Conservation (phyloP, 495 filamentous ascomycete species). For the Beverwykella pulmonaria region DNA sequence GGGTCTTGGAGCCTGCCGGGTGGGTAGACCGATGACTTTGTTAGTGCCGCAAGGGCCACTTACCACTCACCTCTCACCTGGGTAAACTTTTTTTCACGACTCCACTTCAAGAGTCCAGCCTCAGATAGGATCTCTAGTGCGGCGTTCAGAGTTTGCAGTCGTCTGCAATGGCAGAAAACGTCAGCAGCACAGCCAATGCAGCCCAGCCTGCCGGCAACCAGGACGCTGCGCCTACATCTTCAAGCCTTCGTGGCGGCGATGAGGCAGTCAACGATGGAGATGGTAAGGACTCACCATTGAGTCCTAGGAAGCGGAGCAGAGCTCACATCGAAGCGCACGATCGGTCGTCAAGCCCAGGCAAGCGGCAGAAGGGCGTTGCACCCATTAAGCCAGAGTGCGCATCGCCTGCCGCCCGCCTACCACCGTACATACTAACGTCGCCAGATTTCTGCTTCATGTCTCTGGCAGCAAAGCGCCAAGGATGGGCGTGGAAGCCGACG, state of each 20-base stretch:
- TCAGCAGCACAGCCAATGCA: neutral
- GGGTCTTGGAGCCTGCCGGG: no score
- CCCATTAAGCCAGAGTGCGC: constrained; percentile 83
- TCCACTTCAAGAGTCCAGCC: no score
- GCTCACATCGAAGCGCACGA: constrained; percentile 1
- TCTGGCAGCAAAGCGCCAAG: constrained; percentile 3
- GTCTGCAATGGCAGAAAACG: constrained; percentile 8
- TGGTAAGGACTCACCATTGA: constrained; percentile 6
- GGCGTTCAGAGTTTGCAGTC: neutral
- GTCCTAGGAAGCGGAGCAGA: constrained; percentile 13
- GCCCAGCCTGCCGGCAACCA: neutral
- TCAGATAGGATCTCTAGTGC: neutral
- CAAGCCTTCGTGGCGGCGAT: neutral
- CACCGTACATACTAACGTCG: constrained; percentile 10
- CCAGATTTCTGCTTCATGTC: constrained; percentile 24
- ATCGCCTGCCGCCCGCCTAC: neutral
- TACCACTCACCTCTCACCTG: no score
- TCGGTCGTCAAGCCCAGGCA: neutral
- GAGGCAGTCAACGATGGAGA: neutral
- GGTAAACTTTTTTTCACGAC: neutral
- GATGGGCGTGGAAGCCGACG: constrained; percentile 39
- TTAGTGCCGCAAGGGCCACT: no score
- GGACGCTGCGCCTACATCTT: neutral
- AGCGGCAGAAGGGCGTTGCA: constrained; percentile 69
- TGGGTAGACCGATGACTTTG: no score